Evolutionary conservation across 164 flowering plant genomes (phyloP), one percentile per base, ranked within the genome.

Genomic region (Kalanchoe fedtschenkoi): DNA sequence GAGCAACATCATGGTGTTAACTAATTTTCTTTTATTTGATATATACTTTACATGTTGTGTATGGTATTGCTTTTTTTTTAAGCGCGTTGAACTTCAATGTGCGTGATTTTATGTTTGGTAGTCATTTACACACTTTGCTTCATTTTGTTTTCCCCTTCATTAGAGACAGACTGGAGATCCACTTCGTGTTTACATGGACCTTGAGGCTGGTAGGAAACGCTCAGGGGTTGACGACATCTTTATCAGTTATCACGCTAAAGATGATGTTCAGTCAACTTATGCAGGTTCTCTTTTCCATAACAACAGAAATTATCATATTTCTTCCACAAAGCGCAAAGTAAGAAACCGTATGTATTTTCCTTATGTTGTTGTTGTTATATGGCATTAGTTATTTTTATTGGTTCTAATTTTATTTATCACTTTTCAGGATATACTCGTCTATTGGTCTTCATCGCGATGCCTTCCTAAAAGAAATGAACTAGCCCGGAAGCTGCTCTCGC

Each of bases 371-470:
- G 58, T 46, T 6, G 34, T 8, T 33, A 3, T n/a, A 17, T 6
- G 41, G 14, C n/a, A 38, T 29, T 51, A 55, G n/a, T 21, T 22
- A 35, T 16, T n/a, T 26, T 14, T 29, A 22, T 16, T 1, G 7
- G 22, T 65, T 68, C 28, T 16, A 24, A 33, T 38, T 28, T 13
- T 13, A 29, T 37, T 42, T 65, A 11, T 2, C 41, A 1, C 8
- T 53, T 17, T 74, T 58, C 60, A 91, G 99, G 91, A 84, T 60
- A 84, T 80, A 8, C 96, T 95, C 39, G 86, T 95, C 46, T 95
- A 95, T 71, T 95, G 99, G 99, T 95, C 99, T 41, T 95, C 99
- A 21, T 95, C 99, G 4, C 87, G 99, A 24, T 95, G 99, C 58
- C 83, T 95, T 62, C 69, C 96, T 58, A 66, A 74, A 47, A 80